Conservation (phyloP, 352 stramenopile species). For the Peronospora tabacina region DNA sequence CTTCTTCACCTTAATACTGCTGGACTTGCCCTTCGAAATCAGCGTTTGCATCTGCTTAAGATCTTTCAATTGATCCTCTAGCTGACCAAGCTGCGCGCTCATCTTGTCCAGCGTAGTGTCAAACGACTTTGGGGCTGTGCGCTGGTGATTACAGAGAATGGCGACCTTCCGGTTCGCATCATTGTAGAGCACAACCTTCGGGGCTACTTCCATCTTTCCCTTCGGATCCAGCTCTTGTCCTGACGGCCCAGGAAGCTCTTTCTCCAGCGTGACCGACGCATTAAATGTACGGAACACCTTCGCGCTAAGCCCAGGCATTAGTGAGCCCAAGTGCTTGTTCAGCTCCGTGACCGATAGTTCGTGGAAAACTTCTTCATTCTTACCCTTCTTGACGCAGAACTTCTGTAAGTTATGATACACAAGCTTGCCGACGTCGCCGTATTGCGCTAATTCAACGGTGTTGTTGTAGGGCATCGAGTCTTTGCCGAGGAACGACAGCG, state of each 20-base stretch:
- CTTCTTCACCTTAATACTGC: constrained; percentile 88
- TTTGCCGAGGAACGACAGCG: constrained; percentile 99
- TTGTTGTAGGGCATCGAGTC: constrained; percentile 99
- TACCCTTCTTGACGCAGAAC: constrained; percentile 95
- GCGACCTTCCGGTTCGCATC: constrained; percentile 99
- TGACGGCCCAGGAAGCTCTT: constrained; percentile 83
- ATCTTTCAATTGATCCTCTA: constrained; percentile 93
- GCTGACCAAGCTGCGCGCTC: constrained; percentile 84
- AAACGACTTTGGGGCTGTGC: constrained; percentile 96
- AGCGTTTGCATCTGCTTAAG: constrained; percentile 89
- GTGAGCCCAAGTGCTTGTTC: constrained; percentile 96
- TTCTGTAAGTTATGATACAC: constrained; percentile 95
- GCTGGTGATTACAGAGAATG: constrained; percentile 99
- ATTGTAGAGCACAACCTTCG: constrained; percentile 98
- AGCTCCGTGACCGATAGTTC: constrained; percentile 92
- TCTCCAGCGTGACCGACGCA: constrained; percentile 97
- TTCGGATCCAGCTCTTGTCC: constrained; percentile 44
- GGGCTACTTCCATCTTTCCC: constrained; percentile 54
- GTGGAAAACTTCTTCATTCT: constrained; percentile 97
- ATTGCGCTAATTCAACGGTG: constrained; percentile 92
- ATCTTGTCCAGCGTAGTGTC: constrained; percentile 93
- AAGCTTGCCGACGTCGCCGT: constrained; percentile 82
- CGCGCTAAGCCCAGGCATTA: constrained; percentile 98
- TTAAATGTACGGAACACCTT: constrained; percentile 99
- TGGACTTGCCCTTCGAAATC: constrained; percentile 84